Base-by-base conservation (phyloP, 805 yeast species). In the Hanseniaspora jakobsenii region DNA sequence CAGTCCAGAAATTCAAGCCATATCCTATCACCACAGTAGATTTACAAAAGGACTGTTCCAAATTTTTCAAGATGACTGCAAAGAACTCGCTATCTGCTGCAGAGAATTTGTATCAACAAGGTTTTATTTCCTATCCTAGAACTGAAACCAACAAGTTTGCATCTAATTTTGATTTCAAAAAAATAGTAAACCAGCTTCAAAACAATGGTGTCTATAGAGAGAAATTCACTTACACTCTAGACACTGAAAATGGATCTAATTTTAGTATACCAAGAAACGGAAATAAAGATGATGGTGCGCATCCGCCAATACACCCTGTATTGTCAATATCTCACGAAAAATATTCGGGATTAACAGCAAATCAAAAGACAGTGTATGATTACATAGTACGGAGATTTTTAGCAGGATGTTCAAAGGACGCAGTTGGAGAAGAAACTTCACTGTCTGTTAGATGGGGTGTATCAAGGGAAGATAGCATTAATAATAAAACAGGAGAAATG, bases 241-340 rank as follows among this genome's bases (percentile, higher is more conserved):
- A 36, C 7, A 10, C 22, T 14, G 16, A 16, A 5, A 14, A 30
- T 6, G 39, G 60, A 2, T 69, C 68, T 27, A 70, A 68, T 31
- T 81, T 71, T 54, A 55, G 67, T n/a, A 55, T 55, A 3, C 98
- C 99, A 0, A 64, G 97, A 40, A 68, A 69, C 31, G 99, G 99
- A 4, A 70, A 66, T 10, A 78, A 83, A 56, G 82, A 86, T 56
- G 99, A 91, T 63, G 78, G 85, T 56, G 97, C 98, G 19, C 99
- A 91, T 71, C 97, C 98, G 4, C 96, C 99, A 0, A 91, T 91
- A 47, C 96, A 91, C 60, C 99, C 99, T 0, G 47, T 72, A 65
- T 51, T 68, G 55, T 24, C 66, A 61, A 37, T 58, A 54, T 39
- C 55, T 50, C 21, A 52, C 45, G 49, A 44, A 7, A 45, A 37